Evolutionary conservation across 305 asterid genomes (phyloP).

Genomic region (Withania somnifera): DNA sequence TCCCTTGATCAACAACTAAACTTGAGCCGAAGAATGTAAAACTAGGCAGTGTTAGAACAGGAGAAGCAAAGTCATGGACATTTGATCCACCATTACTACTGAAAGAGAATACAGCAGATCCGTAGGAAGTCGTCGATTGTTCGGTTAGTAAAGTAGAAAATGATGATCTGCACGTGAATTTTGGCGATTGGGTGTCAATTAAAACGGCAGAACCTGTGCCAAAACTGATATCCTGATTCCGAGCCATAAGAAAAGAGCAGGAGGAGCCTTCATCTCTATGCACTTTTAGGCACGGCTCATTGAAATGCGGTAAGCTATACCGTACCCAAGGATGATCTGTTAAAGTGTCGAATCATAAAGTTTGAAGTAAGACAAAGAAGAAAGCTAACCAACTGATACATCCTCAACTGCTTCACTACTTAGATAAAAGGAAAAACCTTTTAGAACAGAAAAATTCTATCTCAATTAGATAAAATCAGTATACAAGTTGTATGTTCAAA

Average conservation of each 20-base stretch:
- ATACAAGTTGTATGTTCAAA: not conserved
- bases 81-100: conserved; percentile 26
- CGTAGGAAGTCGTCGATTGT: conserved; percentile 18
- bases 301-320: conserved; percentile 12
- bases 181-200: conserved; percentile 24
- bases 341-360: not conserved
- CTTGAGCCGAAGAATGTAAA: conserved; percentile 45
- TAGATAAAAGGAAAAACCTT: not conserved
- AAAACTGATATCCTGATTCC: conserved; percentile 62
- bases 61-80: conserved; percentile 29
- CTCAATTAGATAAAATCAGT: not conserved
- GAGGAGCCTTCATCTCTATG: conserved; percentile 14
- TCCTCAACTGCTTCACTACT: not conserved
- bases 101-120: conserved; percentile 47
- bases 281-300: conserved; percentile 4
- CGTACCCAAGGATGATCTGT: conserved; percentile 57
- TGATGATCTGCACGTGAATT: conserved; percentile 35
- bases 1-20: conserved; percentile 23
- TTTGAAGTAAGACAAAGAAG: not conserved
- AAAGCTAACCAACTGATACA: not conserved
- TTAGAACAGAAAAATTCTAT: not conserved
- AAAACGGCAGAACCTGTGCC: conserved; percentile 28
- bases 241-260: conserved; percentile 19
- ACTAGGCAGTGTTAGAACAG: conserved; percentile 45
- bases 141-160: conserved; percentile 40